These are phyloP conservation scores for Colletotrichum tabaci DNA, from an alignment of 2,329 filamentous ascomycete species.

Conservation along the genomic window DNA sequence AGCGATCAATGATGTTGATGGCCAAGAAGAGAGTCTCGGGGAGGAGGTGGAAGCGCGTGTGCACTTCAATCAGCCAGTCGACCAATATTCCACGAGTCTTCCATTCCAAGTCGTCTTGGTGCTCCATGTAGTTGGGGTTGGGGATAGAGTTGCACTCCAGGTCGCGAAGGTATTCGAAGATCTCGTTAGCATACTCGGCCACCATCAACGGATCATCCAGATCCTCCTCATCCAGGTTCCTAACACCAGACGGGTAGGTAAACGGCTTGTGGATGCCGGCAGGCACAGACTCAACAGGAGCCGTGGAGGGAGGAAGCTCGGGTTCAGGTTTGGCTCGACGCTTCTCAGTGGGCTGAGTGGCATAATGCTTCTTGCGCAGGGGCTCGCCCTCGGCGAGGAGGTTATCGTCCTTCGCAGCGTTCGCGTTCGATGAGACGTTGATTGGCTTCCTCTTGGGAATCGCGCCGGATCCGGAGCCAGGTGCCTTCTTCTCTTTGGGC, in stretches of 20 bases:
- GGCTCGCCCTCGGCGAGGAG: slow-evolving; percentile 76
- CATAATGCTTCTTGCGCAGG: slow-evolving; percentile 75
- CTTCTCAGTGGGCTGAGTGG: slow-evolving; percentile 51
- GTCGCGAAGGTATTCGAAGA: slow-evolving; percentile 94
- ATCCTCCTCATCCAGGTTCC: slow-evolving; percentile 88
- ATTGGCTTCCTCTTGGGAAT: slow-evolving; percentile 66
- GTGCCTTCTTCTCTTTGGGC: slow-evolving; percentile 80
- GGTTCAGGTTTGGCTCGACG: slow-evolving; percentile 49
- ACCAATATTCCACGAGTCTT: slow-evolving; percentile 98
- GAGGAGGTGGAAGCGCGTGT: slow-evolving; percentile 94
- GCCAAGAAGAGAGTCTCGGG: slow-evolving; percentile 97
- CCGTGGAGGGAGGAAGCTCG: slow-evolving; percentile 34
- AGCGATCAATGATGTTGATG: slow-evolving; percentile 98
- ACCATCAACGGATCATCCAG: slow-evolving; percentile 97
- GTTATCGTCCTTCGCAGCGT: slow-evolving; percentile 77
- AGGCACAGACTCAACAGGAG: slow-evolving; percentile 39
- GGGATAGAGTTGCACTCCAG: slow-evolving; percentile 85
- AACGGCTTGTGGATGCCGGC: slow-evolving; percentile 43
- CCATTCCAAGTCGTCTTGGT: slow-evolving; percentile 96
- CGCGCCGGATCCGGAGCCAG: slow-evolving; percentile 79
- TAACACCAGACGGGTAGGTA: slow-evolving; percentile 56
- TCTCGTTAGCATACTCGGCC: slow-evolving; percentile 95
- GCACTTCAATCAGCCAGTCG: slow-evolving; percentile 98
- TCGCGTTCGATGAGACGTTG: slow-evolving; percentile 79
- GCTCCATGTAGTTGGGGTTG: slow-evolving; percentile 94